phyloP scores from a whole-genome alignment of 2,329 filamentous ascomycete species.

The Scopulariopsis brevicaulis region DNA sequence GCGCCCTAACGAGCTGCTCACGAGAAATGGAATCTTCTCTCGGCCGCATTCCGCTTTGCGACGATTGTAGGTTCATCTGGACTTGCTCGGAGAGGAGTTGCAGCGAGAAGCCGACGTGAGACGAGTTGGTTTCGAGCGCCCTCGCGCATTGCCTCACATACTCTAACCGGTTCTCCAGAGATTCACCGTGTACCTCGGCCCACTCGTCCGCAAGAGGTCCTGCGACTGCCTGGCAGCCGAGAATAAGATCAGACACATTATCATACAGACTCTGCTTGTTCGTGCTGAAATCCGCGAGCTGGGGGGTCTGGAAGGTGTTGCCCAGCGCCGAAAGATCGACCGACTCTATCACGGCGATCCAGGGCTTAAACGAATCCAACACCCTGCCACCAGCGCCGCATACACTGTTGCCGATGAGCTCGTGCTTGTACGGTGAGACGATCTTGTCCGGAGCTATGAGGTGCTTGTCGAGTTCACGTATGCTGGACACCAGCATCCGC shows the following conservation, averaged over 20 bases:
- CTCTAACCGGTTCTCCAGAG: constrained; percentile 75
- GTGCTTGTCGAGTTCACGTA: constrained; percentile 79
- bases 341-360: constrained; percentile 82
- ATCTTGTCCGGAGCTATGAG: constrained; percentile 70
- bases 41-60: constrained; percentile 22
- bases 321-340: constrained; percentile 76
- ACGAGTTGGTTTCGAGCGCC: constrained; percentile 76
- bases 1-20: constrained; percentile 43
- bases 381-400: constrained; percentile 70
- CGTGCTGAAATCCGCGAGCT: constrained; percentile 74
- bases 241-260: constrained; percentile 76
- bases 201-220: constrained; percentile 90
- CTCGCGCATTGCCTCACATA: constrained; percentile 67
- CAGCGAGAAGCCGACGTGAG: constrained; percentile 78
- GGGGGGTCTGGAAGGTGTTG: constrained; percentile 70
- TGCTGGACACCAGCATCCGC: constrained; percentile 71
- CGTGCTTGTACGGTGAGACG: constrained; percentile 67
- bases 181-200: constrained; percentile 83
- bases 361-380: constrained; percentile 79
- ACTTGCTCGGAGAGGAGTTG: constrained; percentile 80
- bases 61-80: constrained; percentile 13
- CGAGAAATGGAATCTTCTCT: constrained; percentile 35
- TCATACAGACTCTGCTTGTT: constrained; percentile 95
- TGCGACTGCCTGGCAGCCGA: constrained; percentile 84
- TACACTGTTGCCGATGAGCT: constrained; percentile 69